Evolutionary conservation across 2,329 filamentous ascomycete genomes (phyloP).

Genomic region (Alternaria rosae): DNA sequence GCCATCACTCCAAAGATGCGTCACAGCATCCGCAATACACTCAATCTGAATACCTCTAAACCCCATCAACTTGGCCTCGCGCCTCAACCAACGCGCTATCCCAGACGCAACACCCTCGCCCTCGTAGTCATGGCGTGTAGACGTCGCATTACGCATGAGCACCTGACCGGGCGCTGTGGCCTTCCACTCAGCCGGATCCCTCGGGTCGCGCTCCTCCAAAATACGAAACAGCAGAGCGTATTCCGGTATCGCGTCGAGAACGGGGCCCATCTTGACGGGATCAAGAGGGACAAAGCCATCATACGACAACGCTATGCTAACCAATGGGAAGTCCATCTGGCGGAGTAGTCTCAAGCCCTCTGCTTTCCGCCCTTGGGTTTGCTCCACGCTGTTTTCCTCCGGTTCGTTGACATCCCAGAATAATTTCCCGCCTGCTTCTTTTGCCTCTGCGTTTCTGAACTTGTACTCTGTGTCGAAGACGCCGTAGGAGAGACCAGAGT

Average conservation of each 20-base stretch:
- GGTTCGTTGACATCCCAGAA: slow-evolving; percentile 36
- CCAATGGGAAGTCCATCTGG: slow-evolving; percentile 52
- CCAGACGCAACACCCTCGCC: slow-evolving; percentile 45
- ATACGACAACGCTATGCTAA: slow-evolving; percentile 48
- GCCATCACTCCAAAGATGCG: slow-evolving; percentile 36
- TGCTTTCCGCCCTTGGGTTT: slow-evolving; percentile 23
- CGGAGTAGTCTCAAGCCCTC: slow-evolving; percentile 34
- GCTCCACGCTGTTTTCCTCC: slow-evolving; percentile 14
- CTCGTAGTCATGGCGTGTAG: slow-evolving; percentile 47
- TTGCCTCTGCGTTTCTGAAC: slow-evolving; percentile 45
- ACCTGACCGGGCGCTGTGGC: slow-evolving; percentile 39
- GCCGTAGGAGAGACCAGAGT: slow-evolving; percentile 46
- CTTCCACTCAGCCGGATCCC: slow-evolving; percentile 38
- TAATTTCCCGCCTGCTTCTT: slow-evolving; percentile 31
- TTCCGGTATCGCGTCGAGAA: slow-evolving; percentile 33
- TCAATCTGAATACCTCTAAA: slow-evolving; percentile 50
- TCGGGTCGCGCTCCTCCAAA: slow-evolving; percentile 28
- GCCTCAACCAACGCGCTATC: slow-evolving; percentile 49
- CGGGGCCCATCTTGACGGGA: slow-evolving; percentile 27
- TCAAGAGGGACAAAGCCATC: slow-evolving; percentile 40
- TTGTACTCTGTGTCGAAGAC: slow-evolving; percentile 51
- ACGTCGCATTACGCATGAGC: slow-evolving; percentile 48
- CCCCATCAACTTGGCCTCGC: slow-evolving; percentile 43
- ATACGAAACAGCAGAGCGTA: slow-evolving; percentile 33
- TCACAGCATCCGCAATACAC: slow-evolving; percentile 40